Percentiles rank a stretch among this genome's conserved stretches.
phyloP scores from a whole-genome alignment of 495 filamentous ascomycete species.

The Aspergillus carlsbadensis region DNA sequence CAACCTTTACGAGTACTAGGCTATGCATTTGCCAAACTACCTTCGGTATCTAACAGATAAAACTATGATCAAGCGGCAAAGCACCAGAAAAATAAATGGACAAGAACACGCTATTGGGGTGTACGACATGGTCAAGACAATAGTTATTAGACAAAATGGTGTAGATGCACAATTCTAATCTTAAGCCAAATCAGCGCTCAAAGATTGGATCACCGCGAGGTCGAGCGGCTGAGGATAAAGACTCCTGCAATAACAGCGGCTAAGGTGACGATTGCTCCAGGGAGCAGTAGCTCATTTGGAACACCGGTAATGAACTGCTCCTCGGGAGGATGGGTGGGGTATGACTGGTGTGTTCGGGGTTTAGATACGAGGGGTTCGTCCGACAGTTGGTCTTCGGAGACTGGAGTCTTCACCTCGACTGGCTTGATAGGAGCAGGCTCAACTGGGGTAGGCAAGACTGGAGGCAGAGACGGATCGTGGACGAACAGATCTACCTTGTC shows the following conservation, averaged over 20 bases:
- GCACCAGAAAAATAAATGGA: slow-evolving; percentile 2
- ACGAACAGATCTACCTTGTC: slow-evolving; percentile 98
- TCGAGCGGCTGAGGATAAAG: slow-evolving; percentile 82
- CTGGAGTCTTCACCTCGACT: slow-evolving; percentile 58
- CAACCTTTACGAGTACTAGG: background rate
- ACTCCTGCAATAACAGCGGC: slow-evolving; percentile 92
- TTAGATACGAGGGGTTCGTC: slow-evolving; percentile 55
- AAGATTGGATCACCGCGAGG: slow-evolving; percentile 53
- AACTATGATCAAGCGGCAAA: slow-evolving; percentile 10
- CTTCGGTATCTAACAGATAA: slow-evolving; percentile 30
- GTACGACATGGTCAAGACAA: slow-evolving; percentile 19
- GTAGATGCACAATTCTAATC: slow-evolving; percentile 15
- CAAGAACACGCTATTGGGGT: slow-evolving; percentile 18
- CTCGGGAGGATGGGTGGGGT: slow-evolving; percentile 49
- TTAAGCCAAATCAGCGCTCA: background rate
- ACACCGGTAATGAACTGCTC: slow-evolving; percentile 87
- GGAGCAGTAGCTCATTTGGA: slow-evolving; percentile 90
- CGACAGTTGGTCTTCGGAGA: slow-evolving; percentile 31
- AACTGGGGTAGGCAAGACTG: slow-evolving; percentile 60
- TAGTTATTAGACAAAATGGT: slow-evolving; percentile 14
- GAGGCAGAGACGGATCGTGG: slow-evolving; percentile 85
- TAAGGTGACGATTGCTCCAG: slow-evolving; percentile 90
- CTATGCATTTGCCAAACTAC: slow-evolving; percentile 21
- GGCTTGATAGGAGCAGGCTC: slow-evolving; percentile 66
- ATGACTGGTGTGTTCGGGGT: slow-evolving; percentile 27